Evolutionary conservation across 2,329 filamentous ascomycete genomes (phyloP), one percentile per base, ranked within the genome.

Genomic region (Trichophyton mentagrophytes): DNA sequence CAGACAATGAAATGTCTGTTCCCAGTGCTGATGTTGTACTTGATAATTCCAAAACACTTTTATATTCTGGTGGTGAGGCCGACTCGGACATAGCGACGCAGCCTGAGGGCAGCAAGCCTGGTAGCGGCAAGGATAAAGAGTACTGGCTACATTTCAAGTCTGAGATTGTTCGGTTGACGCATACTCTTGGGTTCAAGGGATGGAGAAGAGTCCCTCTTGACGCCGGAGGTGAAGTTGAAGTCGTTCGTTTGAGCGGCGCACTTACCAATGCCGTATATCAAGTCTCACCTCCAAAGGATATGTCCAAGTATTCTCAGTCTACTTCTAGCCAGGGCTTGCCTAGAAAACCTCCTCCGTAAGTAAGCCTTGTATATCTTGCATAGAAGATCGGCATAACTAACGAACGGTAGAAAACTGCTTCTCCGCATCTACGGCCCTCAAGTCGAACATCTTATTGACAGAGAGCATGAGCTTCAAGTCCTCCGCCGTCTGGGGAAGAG

Each of bases 211-310:
- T 99, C 0, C 82, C 89, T 0, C 71, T 79, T 67, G 74, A 77
- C 30, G 60, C 68, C 44, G 70, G 74, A 44, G 65, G 66, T 60
- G 74, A 79, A 57, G 70, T 79, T 59, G 71, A 78, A 60, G 73
- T 79, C 61, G 68, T 77, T 42, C 71, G 78, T 44, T 71, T 81
- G 46, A 96, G 92, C 71, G 93, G 93, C 63, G 93, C 93, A 7
- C 76, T 99, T 66, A 99, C 93, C 20, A 99, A 99, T 70, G 90
- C 92, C 9, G 91, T 99, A 40, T 99, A 97, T 70, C 90, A 96
- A 58, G 90, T 97, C 22, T 87, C 85, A 1, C 91, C 92, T 1
- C 91, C 92, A 0, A 77, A 82, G 44, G 79, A 87, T 40, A 66
- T 90, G 9, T 74, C 77, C 38, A 65, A 72, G 15, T 67, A 70